Evolutionary conservation across 257 asterid species (phyloP).

Genomic region (Perilla frutescens): DNA sequence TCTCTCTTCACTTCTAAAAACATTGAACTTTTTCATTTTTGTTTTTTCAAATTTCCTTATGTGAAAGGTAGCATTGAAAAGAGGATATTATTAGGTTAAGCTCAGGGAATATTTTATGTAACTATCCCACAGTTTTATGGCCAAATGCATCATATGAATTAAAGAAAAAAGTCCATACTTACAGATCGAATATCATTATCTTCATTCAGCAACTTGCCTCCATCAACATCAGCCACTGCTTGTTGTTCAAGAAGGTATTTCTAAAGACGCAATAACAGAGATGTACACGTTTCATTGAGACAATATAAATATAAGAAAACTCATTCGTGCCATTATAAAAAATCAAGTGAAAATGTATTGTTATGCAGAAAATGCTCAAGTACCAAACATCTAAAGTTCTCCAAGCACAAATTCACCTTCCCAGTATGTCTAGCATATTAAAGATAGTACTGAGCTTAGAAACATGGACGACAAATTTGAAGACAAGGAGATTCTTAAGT

Average conservation of each 20-base stretch:
- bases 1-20: no score
- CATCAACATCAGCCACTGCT: conserved; percentile 89
- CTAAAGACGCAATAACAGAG: conserved; percentile 48
- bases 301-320: conserved; percentile 26
- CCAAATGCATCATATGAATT: conserved; percentile 17
- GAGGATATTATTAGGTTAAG: neutral
- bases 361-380: conserved; percentile 26
- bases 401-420: conserved; percentile 10
- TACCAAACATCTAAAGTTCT: conserved; percentile 25
- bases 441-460: conserved; percentile 15
- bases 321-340: neutral
- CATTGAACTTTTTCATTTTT: no score
- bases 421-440: conserved; percentile 1
- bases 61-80: neutral
- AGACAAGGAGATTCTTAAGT: conserved; percentile 4
- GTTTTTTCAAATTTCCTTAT: neutral
- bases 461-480: conserved; percentile 8
- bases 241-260: conserved; percentile 93
- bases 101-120: neutral
- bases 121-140: neutral
- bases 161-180: conserved; percentile 46
- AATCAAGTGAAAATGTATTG: conserved; percentile 27
- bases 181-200: conserved; percentile 93
- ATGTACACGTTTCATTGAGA: conserved; percentile 17
- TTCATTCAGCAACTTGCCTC: conserved; percentile 92